Evolutionary conservation across 208 protist species (phyloP), one percentile per base, ranked within the genome.

Genomic region (Porcisia deanei): DNA sequence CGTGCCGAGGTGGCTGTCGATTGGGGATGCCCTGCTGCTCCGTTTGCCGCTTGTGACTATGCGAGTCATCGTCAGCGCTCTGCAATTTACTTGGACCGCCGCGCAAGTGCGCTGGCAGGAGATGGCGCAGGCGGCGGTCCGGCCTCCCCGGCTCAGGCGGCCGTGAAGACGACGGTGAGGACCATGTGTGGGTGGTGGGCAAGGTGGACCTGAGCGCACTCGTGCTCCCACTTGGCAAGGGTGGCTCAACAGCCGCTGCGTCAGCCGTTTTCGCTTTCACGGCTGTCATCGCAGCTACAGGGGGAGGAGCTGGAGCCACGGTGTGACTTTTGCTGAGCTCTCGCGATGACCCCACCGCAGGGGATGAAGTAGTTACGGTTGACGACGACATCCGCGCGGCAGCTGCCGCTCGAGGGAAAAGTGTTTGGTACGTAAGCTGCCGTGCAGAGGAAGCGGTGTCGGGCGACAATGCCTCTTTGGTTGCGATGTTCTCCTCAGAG

Each of bases 91-190:
- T 18, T n/a, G 66, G 25, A 45, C 30, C 8, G 49, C 71, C n/a
- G 39, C 72, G 72, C 39, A 75, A 64, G 47, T 74, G 60, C 10
- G 82, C 70, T 41, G 84, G 87, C 9, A 88, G 66, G 34, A 88
- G 74, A 73, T 91, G 84, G 16, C 79, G 73, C 12, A 91, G 79
- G 39, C 84, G 83, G 61, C 86, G 81, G 22, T 79, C 54, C 3
- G 58, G 85, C 73, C 59, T 88, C 84, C 34, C 68, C 53, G 34
- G 68, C 52, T n/a, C 49, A 39, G 37, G 34, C 68, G 53, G 68
- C 37, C 20, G 53, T 2, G 68, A 16, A 58, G 66, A 53, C n/a
- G 66, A 37, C 22, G 30, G 47, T 25, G 47, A 22, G 18, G 47
- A 12, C n/a, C 43, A n/a, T 9, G 7, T 45, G 49, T 53, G 9